Conservation (phyloP, 2,329 filamentous ascomycete species). For the Colletotrichum truncatum region DNA sequence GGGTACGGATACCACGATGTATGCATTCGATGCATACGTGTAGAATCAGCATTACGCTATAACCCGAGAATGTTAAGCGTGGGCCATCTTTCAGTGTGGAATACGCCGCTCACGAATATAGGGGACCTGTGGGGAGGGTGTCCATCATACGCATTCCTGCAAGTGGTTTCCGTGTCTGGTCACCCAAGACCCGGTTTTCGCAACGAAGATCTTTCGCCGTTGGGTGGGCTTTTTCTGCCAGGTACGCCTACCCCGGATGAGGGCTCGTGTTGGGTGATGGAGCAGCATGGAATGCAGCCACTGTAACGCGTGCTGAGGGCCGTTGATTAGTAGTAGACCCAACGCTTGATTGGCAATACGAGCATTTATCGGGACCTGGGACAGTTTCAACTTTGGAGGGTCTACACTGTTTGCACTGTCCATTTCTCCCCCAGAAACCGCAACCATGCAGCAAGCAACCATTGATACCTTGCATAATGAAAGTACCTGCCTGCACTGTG, state of each 20-base stretch:
- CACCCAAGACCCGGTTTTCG: conserved; percentile 10
- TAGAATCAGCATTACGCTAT: neutral
- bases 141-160: conserved; percentile 16
- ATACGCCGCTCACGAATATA: neutral
- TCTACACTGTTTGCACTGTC: neutral
- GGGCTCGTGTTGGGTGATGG: conserved; percentile 25
- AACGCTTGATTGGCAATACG: conserved; percentile 15
- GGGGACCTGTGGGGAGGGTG: neutral
- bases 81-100: neutral
- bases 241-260: conserved; percentile 21
- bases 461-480: conserved; percentile 10
- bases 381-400: neutral
- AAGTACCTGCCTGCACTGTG: conserved; percentile 26
- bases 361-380: neutral
- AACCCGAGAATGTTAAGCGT: neutral
- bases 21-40: neutral
- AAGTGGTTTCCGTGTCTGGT: neutral
- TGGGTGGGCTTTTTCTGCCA: conserved; percentile 18
- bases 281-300: conserved; percentile 22
- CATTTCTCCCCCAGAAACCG: neutral
- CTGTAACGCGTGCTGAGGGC: conserved; percentile 13
- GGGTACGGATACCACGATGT: no score
- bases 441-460: neutral
- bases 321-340: conserved; percentile 15
- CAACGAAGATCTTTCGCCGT: conserved; percentile 2